Percentiles rank a stretch among this genome's conserved stretches.
Conservation (phyloP, 768 basidiomycete genomes). For the Leccinum uliginosum region DNA sequence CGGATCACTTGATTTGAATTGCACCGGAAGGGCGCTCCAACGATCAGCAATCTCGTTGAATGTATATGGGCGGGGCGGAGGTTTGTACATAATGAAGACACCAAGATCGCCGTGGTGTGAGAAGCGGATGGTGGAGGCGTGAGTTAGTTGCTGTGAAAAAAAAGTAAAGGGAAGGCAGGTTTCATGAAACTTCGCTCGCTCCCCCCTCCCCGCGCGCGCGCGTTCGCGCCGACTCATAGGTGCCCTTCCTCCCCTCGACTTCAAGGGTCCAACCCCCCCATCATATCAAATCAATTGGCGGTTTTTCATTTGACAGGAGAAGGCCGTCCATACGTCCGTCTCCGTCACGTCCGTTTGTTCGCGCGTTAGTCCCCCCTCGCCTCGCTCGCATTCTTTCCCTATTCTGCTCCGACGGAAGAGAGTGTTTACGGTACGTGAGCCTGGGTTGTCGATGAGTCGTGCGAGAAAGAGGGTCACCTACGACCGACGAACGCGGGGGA, state of each 20-base stretch:
- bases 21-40: background rate
- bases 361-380: background rate
- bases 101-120: slow-evolving; percentile 27
- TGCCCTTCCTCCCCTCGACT: background rate
- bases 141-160: slow-evolving; percentile 2
- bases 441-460: background rate
- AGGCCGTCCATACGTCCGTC: slow-evolving; percentile 4
- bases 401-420: background rate
- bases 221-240: background rate
- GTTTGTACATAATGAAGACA: slow-evolving; percentile 11
- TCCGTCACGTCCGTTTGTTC: background rate
- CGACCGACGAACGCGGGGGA: background rate
- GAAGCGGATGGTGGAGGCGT: slow-evolving; percentile 12
- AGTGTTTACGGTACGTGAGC: background rate
- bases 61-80: background rate
- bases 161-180: background rate
- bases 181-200: slow-evolving; percentile 6
- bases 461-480: background rate
- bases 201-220: background rate
- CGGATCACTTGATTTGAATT: background rate
- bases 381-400: slow-evolving; percentile 8
- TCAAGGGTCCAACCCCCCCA: background rate
- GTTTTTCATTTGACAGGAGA: slow-evolving; percentile 8
- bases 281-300: background rate
- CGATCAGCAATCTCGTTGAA: background rate